Evolutionary conservation across 2,329 filamentous ascomycete species (phyloP), one percentile per base, ranked within the genome.

Genomic region (Colletotrichum camelliae): DNA sequence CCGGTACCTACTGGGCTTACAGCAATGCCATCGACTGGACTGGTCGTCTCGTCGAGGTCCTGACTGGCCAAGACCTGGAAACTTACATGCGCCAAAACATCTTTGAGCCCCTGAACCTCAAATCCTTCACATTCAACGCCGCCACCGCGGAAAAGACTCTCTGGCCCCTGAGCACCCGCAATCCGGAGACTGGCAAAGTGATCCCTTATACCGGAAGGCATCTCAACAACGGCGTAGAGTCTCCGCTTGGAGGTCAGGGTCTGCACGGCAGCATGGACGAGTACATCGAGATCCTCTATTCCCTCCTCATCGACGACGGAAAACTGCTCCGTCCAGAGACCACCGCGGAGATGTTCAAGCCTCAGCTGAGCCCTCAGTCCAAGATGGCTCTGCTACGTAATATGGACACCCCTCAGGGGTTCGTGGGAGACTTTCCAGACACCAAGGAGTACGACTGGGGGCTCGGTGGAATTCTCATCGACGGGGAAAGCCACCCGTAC

Each of bases 261-360:
- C 60, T 82, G 9, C 84, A 79, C 73, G 82, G 83, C 3, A 80
- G 81, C 5, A 81, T 86, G 15, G 52, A 77, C 0, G 85, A 88
- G 29, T 91, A 87, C 76, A 75, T 87, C 65, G 85, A 84, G 55
- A 79, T 91, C 4, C 79, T 89, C 4, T 81, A 82, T 6, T 88
- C 87, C 3, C 79, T 92, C 1, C 82, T 90, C 60, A 10, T 31
- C n/a, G 48, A 66, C 31, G 89, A 91, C 70, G 87, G 85, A 2
- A 86, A 84, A 37, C 77, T 91, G 0, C 83, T 91, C 6, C 84
- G 81, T 27, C 81, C 82, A 0, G 81, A 81, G 12, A 88, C 85
- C 0, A 83, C 87, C 0, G 82, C 86, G 1, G 78, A 82, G 64
- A 84, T 91, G 81, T 90, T 90, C 78, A 77, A 81, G 62, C 83